These are phyloP conservation scores for Sequoia sempervirens DNA, from an alignment of 75 land plant species.

Conservation along the genomic window DNA sequence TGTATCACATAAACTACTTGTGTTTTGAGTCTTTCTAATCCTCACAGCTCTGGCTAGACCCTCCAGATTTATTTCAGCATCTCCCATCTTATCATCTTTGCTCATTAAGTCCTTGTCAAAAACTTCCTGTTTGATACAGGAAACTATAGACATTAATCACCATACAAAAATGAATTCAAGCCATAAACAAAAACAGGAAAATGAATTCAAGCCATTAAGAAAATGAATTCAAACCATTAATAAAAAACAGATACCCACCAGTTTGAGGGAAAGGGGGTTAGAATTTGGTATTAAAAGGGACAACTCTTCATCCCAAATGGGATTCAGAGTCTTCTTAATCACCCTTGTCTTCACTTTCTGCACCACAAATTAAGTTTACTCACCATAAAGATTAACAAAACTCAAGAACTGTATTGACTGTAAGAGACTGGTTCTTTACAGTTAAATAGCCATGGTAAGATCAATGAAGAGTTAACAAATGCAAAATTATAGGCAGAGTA, in stretches of 20 bases:
- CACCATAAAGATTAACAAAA: too few relatives aligned
- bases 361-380: neutral
- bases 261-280: neutral
- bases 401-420: too few relatives aligned
- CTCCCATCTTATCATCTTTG: conserved; percentile 1
- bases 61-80: neutral
- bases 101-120: neutral
- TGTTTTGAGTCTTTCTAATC: neutral
- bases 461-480: too few relatives aligned
- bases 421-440: too few relatives aligned
- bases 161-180: neutral
- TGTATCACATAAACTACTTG: neutral
- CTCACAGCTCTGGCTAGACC: neutral
- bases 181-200: neutral
- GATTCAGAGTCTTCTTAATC: neutral
- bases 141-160: neutral
- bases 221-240: neutral
- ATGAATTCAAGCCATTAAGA: neutral
- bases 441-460: too few relatives aligned
- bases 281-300: neutral
- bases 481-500: too few relatives aligned
- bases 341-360: neutral
- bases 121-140: neutral
- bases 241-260: neutral
- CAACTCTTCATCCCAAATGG: conserved; percentile 2